phyloP scores from a whole-genome alignment of 2,329 filamentous ascomycete genomes.

The Aspergillus japonicus region DNA sequence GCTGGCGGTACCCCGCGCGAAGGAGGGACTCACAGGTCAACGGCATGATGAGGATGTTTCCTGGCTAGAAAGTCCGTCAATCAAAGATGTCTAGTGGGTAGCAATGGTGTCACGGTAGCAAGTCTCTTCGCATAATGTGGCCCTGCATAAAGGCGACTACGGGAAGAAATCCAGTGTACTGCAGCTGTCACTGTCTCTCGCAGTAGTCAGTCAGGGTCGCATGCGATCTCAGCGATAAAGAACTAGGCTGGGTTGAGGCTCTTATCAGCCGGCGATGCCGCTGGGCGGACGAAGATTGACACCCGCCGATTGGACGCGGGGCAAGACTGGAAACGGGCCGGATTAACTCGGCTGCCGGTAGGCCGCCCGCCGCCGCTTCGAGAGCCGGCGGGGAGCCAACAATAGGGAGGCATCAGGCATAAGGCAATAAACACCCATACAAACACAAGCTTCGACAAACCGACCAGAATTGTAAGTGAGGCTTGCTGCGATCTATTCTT shows the following conservation, averaged over 20 bases:
- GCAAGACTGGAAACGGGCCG: conserved; percentile 16
- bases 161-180: neutral
- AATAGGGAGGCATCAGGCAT: conserved; percentile 9
- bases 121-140: conserved; percentile 2
- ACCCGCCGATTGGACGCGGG: conserved; percentile 21
- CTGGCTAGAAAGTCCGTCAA: conserved; percentile 5
- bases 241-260: conserved; percentile 4
- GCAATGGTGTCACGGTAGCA: conserved; percentile 2
- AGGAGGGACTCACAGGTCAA: conserved; percentile 36
- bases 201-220: conserved; percentile 11
- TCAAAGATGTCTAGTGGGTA: neutral
- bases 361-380: conserved; percentile 20
- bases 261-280: conserved; percentile 17
- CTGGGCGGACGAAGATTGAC: conserved; percentile 18
- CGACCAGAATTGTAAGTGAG: neutral
- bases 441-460: neutral
- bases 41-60: conserved; percentile 30
- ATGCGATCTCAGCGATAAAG: conserved; percentile 11
- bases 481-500: neutral
- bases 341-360: conserved; percentile 22
- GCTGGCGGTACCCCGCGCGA: neutral
- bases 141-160: conserved; percentile 5
- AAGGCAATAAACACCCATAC: neutral
- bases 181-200: conserved; percentile 10
- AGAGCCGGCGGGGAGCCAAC: conserved; percentile 13